Evolutionary conservation across 345 rosid species (phyloP), one percentile per base, ranked within the genome.

Genomic region (Melaleuca quinquenervia): DNA sequence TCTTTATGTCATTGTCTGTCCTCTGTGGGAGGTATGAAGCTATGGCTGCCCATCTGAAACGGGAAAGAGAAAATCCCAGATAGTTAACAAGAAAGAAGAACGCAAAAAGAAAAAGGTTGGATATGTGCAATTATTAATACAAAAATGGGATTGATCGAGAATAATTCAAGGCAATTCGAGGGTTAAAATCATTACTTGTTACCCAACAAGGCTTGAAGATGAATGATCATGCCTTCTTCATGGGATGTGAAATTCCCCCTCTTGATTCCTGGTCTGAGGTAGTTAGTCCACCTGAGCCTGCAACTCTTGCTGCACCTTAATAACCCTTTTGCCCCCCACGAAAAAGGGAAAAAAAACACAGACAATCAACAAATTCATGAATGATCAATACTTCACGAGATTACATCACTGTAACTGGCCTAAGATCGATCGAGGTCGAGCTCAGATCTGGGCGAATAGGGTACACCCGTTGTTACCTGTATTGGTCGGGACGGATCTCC

Each of bases 281-380:
- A 97, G 91, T 97, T 97, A n/a, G 99, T 97, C 99, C 99, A 97
- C 89, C 99, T 93, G n/a, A 97, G 95, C 91, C 99, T 94, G 91
- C 98, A 97, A 88, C 99, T 97, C 86, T 97, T 97, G 96, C 99
- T 97, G 89, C 99, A 97, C 87, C 99, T 96, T 52, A 93, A 1
- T 90, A 96, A 86, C 62, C 99, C 99, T 95, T 89, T 88, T 21
- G 29, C 52, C 85, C 49, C 29, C 12, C 13, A 76, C 84, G 51
- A 15, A 20, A 22, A 83, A 11, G 83, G 83, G 29, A 2, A 14
- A 80, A 8, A 20, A 50, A 10, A 54, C n/a, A 76, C 26, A 27
- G 48, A 85, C 26, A 5, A 85, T 10, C n/a, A 22, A 24, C 21
- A 44, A 84, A 27, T n/a, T 44, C 29, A 36, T 41, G 52, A 48